Percentiles rank a stretch among this genome's conserved stretches.
These are phyloP conservation scores for Aspergillus floridensis DNA, from an alignment of 2,329 filamentous ascomycete species.

Conservation along the genomic window DNA sequence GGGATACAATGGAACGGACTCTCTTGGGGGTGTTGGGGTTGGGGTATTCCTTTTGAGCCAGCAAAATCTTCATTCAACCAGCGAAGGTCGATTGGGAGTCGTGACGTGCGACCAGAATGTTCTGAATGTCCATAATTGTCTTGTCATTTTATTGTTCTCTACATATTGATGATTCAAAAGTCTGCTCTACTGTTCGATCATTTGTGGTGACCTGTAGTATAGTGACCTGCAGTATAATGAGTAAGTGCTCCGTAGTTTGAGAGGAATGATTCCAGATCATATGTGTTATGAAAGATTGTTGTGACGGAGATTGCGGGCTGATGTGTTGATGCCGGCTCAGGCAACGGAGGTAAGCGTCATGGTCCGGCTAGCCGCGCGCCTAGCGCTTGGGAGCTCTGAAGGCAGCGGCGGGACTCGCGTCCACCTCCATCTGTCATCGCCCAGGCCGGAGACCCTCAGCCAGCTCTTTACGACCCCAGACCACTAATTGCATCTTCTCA, in stretches of 20 bases:
- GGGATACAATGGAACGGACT: conserved; percentile 40
- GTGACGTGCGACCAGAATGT: conserved; percentile 34
- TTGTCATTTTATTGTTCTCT: conserved; percentile 11
- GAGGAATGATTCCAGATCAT: too few species aligned
- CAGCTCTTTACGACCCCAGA: conserved; percentile 13
- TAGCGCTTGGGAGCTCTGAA: conserved; percentile 26
- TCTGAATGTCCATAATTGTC: conserved; percentile 30
- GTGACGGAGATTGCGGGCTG: not conserved
- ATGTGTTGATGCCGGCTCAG: not conserved
- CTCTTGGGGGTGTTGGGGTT: conserved; percentile 42
- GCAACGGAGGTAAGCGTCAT: not conserved
- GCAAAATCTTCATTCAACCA: conserved; percentile 20
- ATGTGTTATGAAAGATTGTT: too few species aligned
- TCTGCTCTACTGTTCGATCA: conserved; percentile 9
- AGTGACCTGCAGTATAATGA: not conserved
- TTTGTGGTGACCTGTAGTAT: too few species aligned
- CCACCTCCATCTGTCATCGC: conserved; percentile 28
- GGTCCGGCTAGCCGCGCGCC: conserved; percentile 24
- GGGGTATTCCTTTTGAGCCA: conserved; percentile 40
- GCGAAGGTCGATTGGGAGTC: conserved; percentile 28
- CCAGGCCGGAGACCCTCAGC: conserved; percentile 14
- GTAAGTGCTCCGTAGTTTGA: too few species aligned
- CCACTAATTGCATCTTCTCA: conserved; percentile 18
- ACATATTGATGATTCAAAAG: conserved; percentile 13
- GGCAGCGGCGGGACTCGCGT: conserved; percentile 28